Evolutionary conservation across 2,329 filamentous ascomycete species (phyloP).

Genomic region (Pseudogymnoascus sp.): DNA sequence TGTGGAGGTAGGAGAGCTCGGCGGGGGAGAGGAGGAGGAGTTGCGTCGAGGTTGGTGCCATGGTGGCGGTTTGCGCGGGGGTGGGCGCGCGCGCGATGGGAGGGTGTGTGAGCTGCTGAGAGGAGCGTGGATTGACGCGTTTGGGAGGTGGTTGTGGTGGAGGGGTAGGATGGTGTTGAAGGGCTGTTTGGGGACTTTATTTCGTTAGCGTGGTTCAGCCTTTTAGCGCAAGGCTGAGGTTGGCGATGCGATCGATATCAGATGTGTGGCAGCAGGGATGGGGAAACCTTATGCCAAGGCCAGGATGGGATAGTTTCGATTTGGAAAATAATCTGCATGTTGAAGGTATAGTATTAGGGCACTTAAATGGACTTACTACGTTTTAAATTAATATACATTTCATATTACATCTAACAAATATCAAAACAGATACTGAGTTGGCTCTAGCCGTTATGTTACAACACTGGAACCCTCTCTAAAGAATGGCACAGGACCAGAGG

Average conservation of each 20-base stretch:
- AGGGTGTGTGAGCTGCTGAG: background rate
- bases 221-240: constrained; percentile 3
- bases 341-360: background rate
- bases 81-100: background rate
- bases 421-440: background rate
- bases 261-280: background rate
- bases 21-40: constrained; percentile 80
- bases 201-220: constrained; percentile 1
- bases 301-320: background rate
- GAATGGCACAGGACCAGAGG: background rate
- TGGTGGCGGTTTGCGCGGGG: constrained; percentile 25
- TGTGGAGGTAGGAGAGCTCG: constrained; percentile 91
- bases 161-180: background rate
- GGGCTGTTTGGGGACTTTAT: constrained; percentile 1
- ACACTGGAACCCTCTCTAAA: background rate
- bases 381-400: background rate
- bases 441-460: background rate
- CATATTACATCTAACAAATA: background rate
- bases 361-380: background rate
- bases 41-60: constrained; percentile 50
- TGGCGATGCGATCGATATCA: background rate
- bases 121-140: background rate
- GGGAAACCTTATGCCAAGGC: background rate
- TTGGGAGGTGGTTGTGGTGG: background rate
- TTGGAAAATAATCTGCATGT: background rate